Percentiles rank a stretch among this genome's conserved stretches.
phyloP scores from a whole-genome alignment of 139 green algal species.

The Tetraselmis striata region DNA sequence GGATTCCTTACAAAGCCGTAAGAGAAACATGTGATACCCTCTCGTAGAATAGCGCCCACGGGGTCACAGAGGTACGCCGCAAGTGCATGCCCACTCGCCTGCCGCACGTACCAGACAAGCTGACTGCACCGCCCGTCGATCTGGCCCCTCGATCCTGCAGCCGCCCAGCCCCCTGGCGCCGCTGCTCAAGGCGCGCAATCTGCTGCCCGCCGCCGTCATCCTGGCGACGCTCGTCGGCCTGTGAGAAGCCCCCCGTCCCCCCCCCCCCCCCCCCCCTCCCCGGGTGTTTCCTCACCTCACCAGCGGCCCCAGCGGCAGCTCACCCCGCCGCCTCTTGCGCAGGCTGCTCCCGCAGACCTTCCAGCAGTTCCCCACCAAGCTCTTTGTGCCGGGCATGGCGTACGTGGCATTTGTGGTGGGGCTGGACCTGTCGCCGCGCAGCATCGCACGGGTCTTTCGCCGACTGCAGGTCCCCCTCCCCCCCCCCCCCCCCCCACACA shows the following conservation, averaged over 20 bases:
- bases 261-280: neutral
- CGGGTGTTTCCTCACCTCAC: neutral
- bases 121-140: neutral
- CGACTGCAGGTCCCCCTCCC: neutral
- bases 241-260: neutral
- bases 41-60: neutral
- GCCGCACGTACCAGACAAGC: neutral
- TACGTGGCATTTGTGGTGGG: neutral
- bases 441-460: neutral
- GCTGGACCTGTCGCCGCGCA: neutral
- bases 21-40: no score
- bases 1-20: no score
- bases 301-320: no score
- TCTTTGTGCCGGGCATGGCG: neutral
- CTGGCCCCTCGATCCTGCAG: neutral
- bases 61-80: no score
- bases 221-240: neutral
- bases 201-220: neutral
- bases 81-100: neutral
- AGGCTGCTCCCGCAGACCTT: neutral
- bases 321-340: neutral
- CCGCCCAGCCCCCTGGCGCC: neutral
- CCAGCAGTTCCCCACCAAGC: neutral
- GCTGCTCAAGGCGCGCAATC: neutral
- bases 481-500: no score